Evolutionary conservation across 768 basidiomycete species (phyloP), one percentile per base, ranked within the genome.

Genomic region (Tulasnella calospora): DNA sequence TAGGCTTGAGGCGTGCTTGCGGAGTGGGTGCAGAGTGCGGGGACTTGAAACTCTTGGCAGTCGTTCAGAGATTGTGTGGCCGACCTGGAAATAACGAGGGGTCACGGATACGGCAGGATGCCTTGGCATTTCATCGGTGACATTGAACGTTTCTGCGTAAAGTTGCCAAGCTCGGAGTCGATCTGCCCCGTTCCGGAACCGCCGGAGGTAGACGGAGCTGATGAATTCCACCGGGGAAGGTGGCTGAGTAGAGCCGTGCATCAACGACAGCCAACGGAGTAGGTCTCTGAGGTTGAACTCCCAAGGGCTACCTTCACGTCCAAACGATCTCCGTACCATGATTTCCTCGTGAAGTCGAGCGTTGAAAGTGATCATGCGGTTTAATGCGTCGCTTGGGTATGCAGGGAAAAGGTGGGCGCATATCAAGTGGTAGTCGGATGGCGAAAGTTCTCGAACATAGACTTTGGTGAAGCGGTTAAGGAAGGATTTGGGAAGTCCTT

Each of bases 401-500:
- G 86, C 84, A 6, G 92, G 92, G 84, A 92, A 94, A 30, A 94
- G 87, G 74, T 91, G 89, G 44, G 87, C 88, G 81, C 93, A 96
- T 78, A 98, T 92, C 30, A 91, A 84, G 67, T 91, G 86, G 75
- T 98, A 87, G 84, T 99, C 98, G 41, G 88, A 85, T 0, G 91
- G 83, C 0, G 91, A 89, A 47, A 99, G 89, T 81, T 97, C 94
- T 81, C 96, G 91, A 70, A 98, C 86, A 82, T 95, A 95, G 55
- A 99, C 98, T 83, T 96, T 96, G n/a, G 95, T 98, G 85, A 99
- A 99, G 21, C 98, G 92, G 84, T 99, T 98, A 76, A 99, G 87
- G 85, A 98, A 99, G 0, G 98, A 99, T 83, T 94, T 97, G 0
- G 98, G 98, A 8, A 99, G 88, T 27, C 98, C 98, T 84, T 99